Evolutionary conservation across 164 flowering plant species (phyloP), one percentile per base, ranked within the genome.

Genomic region (Magnolia kwangsiensis): DNA sequence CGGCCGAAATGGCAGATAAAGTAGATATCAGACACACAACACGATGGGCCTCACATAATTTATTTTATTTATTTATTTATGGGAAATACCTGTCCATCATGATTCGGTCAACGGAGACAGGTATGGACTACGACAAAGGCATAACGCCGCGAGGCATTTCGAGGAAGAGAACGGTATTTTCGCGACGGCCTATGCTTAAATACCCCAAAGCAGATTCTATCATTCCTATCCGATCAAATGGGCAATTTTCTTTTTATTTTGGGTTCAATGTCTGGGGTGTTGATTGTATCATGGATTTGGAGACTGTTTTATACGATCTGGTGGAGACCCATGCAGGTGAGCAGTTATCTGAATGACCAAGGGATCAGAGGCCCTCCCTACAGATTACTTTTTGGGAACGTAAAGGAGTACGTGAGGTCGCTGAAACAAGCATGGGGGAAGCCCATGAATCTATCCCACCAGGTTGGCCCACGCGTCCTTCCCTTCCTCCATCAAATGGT

Each of bases 381-480:
- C 82, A 69, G 24, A 49, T 70, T 74, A 7, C 16, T 74, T 21
- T 13, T 29, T 9, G 82, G 82, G 6, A 51, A 80, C 59, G 6
- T 69, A 16, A 76, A 59, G 73, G 77, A 80, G 20, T 11, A 18
- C 1, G 13, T 16, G 29, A 23, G 2, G 58, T 8, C 65, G 74
- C 50, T 18, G 3, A 21, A 64, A 7, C 59, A 80, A 69, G 77
- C 77, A 29, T 37, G 51, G 0, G 50, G 77, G 7, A 80, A 70
- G 58, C 82, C 82, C 77, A 80, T 80, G 72, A 63, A 27, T 37
- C 64, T 73, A 2, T 80, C 77, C 27, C 74, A 80, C 55, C 31
- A 63, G 51, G 77, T 82, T 16, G 64, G 18, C 3, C 79, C 79
- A 21, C 81, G 81, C 0, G 69, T 79, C 10, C 2, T 70, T n/a